Evolutionary conservation across 805 yeast genomes (phyloP), one percentile per base, ranked within the genome.

Genomic region (Starmerella scarabaei): DNA sequence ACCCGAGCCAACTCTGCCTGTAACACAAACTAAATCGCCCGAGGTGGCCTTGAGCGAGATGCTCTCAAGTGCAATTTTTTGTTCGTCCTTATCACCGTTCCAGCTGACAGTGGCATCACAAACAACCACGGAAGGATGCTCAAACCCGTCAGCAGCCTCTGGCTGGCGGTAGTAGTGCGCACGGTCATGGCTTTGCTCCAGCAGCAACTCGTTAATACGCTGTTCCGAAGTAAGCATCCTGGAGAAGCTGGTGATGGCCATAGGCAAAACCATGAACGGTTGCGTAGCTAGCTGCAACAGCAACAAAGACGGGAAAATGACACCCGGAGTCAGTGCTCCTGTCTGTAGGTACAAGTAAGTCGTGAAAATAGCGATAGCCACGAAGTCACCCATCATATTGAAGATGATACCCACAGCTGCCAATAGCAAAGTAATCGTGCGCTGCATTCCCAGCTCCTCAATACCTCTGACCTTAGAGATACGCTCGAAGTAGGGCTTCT

Each of bases 191-290:
- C 91, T 97, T 7, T 55, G 52, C 49, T 80, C 67, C 5, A 72
- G 66, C 48, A 91, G 67, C 59, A 83, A 84, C 21, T 72, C 70
- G 9, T 77, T 72, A 49, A 91, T 69, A 69, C 99, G 65, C 18
- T 35, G 44, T 33, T 62, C 54, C 12, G 69, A 62, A 3, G 65
- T 64, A 42, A 84, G 77, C 2, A 95, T 85, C 57, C 88, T 96
- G 44, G 86, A 77, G 34, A 83, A 62, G 30, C 80, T 67, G 15
- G 94, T 79, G 46, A 91, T 72, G 8, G 86, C 84, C 72, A 74
- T 80, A 32, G 99, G 99, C 41, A 91, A 68, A 17, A 80, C 80
- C 30, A 91, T 85, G 48, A 91, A 69, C 33, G 98, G 97, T 71
- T 84, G 80, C 0, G 82, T 71, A 42, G 91, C 70, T 52, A 85